Base-by-base conservation (phyloP, 441 rosid genomes). In the Gossypium lobatum region DNA sequence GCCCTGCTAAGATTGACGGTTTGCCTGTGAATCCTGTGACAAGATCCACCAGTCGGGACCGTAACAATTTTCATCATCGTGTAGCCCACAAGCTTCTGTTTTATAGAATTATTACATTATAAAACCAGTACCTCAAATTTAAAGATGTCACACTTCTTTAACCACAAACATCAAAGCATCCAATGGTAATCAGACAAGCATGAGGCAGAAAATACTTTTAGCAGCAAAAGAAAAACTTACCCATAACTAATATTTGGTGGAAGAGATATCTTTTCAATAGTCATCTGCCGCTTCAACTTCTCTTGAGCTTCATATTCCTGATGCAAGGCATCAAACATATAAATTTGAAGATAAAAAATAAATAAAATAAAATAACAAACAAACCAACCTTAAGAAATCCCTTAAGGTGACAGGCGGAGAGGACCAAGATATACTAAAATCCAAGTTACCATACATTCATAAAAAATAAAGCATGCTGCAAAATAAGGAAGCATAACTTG, bases 271-370 rank as follows among this genome's bases (percentile, higher is more conserved):
- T 89, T 87, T 70, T 89, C 93, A 72, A 91, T 84, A 9, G 79
- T 77, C 73, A 76, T 65, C 78, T 88, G 91, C 70, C 87, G 95
- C 80, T 85, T 91, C 80, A 80, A 80, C 85, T 91, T 88, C 82
- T 89, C 95, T 59, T 87, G 86, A 79, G 85, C 83, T 87, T 95
- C 97, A 83, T 85, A 92, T 45, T 88, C 93, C 97, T 95, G 75
- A 80, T 50, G 8, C 17, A 64, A 13, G 62, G 78, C 26, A 76
- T 53, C 28, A 74, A 18, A 4, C 31, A 58, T 42, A 68, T 18
- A n/a, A 23, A 59, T 75, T 26, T 13, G 50, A 39, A 48, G 3
- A 46, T 25, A 50, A 17, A 48, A 52, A 39, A 39, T 39, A 39
- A 39, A 39, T 39, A 9, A 39, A 39, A 39, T 8, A 39, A 39